Base-by-base conservation (phyloP, 2,329 filamentous ascomycete species). In the Capronia coronata region DNA sequence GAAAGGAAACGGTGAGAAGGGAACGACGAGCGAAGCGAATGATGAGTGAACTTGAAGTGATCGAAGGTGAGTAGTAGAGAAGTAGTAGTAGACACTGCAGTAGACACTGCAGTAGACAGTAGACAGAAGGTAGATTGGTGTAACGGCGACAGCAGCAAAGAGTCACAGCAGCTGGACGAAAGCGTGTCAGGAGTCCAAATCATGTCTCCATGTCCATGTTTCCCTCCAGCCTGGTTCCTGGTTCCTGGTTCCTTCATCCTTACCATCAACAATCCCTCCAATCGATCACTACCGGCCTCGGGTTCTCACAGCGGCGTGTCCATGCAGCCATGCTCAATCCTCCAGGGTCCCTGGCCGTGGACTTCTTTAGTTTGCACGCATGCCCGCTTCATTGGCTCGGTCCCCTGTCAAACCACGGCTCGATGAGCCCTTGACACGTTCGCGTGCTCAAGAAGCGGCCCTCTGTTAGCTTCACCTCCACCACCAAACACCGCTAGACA, bases 1-100 rank as follows among this genome's bases (percentile, higher is more conserved):
- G 43, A n/a, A 56, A 53, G 44, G 50, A 48, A 48, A 46, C 48
- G 47, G 46, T 27, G 47, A 30, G 21, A 39, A 37, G 40, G 43
- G 40, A 37, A 14, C 23, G n/a, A 41, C 46, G 37, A 47, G 2
- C 43, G 44, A 55, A 50, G 44, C 48, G 29, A 42, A 43, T 11
- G 43, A 37, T 46, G 43, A 43, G 37, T 14, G 44, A 27, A n/a
- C n/a, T n/a, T n/a, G n/a, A n/a, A n/a, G n/a, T n/a, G n/a, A n/a
- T n/a, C n/a, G n/a, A n/a, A n/a, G n/a, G n/a, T n/a, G n/a, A n/a
- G n/a, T n/a, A n/a, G n/a, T n/a, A n/a, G n/a, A n/a, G n/a, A n/a
- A n/a, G n/a, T n/a, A n/a, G n/a, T n/a, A n/a, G n/a, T n/a, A n/a
- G n/a, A n/a, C n/a, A n/a, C n/a, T n/a, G n/a, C n/a, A n/a, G n/a